Conservation (phyloP, 345 rosid genomes). For the Arabidopsis arenosa region DNA sequence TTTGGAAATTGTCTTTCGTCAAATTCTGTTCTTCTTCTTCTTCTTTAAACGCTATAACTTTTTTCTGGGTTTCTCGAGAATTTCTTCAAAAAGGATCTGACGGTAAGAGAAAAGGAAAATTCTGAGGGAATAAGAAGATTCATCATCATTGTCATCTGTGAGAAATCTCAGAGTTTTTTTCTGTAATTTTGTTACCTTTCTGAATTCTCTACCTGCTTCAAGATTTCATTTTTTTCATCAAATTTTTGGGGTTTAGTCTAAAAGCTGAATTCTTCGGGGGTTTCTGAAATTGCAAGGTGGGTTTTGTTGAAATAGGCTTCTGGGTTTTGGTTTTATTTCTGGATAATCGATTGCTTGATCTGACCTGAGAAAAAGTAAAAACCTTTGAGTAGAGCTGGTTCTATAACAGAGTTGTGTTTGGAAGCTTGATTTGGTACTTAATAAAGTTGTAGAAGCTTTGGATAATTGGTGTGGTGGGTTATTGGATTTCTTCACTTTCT, state of each 20-base stretch:
- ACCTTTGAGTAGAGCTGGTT: constrained; percentile 32
- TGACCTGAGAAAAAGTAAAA: constrained; percentile 15
- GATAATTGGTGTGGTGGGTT: constrained; percentile 26
- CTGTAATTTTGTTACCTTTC: constrained; percentile 18
- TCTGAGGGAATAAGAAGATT: constrained; percentile 5
- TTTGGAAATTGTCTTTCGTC: constrained; percentile 37
- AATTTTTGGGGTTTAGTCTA: neutral
- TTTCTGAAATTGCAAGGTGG: constrained; percentile 12
- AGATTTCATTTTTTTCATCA: neutral
- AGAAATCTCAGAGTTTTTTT: constrained; percentile 25
- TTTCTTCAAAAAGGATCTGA: constrained; percentile 29
- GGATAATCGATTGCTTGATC: constrained; percentile 36
- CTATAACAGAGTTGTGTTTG: constrained; percentile 21
- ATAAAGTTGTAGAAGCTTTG: constrained; percentile 34
- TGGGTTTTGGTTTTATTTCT: constrained; percentile 23
- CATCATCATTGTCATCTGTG: constrained; percentile 37
- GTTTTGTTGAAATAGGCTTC: constrained; percentile 28
- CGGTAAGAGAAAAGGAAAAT: neutral
- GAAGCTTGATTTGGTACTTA: constrained; percentile 34
- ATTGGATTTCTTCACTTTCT: constrained; percentile 28
- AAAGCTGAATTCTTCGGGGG: constrained; percentile 30
- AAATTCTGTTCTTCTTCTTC: constrained; percentile 31
- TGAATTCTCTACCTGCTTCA: constrained; percentile 26
- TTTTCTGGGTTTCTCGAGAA: constrained; percentile 34
- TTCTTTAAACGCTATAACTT: constrained; percentile 34